Evolutionary conservation across 225 moss, liverwort and hornwort species (phyloP).

Genomic region (Lunularia cruciata): DNA sequence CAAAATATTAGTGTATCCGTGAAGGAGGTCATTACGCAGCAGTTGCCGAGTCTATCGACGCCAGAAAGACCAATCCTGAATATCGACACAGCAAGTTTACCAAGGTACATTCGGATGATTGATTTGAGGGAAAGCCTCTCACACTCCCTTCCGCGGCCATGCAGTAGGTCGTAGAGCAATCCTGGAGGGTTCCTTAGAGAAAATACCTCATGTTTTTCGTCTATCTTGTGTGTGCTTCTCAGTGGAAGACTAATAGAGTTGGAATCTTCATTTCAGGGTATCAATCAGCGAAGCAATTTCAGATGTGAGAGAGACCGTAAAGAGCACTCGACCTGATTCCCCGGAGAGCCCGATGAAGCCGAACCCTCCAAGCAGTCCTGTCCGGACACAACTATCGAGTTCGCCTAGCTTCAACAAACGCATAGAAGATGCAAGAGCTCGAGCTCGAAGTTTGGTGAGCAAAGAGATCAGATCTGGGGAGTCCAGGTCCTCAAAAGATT

Average conservation of each 20-base stretch:
- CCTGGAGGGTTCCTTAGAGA: too few relatives aligned
- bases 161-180: too few relatives aligned
- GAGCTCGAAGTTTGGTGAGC: constrained; percentile 40
- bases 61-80: constrained; percentile 16
- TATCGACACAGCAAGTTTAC: constrained; percentile 33
- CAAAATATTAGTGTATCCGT: constrained; percentile 32
- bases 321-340: constrained; percentile 27
- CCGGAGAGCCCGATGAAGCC: constrained; percentile 46
- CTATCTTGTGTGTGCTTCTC: too few relatives aligned
- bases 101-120: constrained; percentile 26
- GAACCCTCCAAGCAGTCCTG: constrained; percentile 44
- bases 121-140: constrained; percentile 34
- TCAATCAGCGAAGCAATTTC: constrained; percentile 42
- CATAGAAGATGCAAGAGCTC: constrained; percentile 43
- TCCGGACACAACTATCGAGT: constrained; percentile 30
- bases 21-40: constrained; percentile 44
- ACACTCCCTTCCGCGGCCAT: too few relatives aligned
- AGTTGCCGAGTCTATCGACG: constrained; percentile 18
- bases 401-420: constrained; percentile 42
- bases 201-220: too few relatives aligned
- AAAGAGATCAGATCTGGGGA: constrained; percentile 43
- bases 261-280: constrained; percentile 25
- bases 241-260: too few relatives aligned
- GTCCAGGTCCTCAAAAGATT: constrained; percentile 39
- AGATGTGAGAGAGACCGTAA: constrained; percentile 22